Evolutionary conservation across 1,284 basidiomycete genomes (phyloP), one percentile per base, ranked within the genome.

Genomic region (Boletus smithii): DNA sequence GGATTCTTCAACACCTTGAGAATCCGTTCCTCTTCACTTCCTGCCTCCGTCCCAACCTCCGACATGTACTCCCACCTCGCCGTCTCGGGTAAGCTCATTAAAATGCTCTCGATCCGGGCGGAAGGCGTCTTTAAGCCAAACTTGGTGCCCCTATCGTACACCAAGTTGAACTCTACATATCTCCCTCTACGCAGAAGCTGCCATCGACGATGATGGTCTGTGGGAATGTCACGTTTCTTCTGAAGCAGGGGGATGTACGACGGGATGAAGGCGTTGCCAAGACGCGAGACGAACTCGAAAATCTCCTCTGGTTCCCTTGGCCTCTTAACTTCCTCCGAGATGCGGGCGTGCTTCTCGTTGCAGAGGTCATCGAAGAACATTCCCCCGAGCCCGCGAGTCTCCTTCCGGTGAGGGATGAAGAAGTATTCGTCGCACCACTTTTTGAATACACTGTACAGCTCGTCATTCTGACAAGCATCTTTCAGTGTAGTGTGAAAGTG

Each of bases 361-460:
- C 73, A 81, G 48, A 97, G 79, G 67, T 97, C 92, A 69, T 99
- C 95, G 65, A 97, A 97, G 75, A 99, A 99, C 53, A 99, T 76
- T 1, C 97, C 97, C 18, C 97, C 97, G 32, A 99, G 72, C 3
- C 97, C 97, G 20, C 95, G 83, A 1, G 82, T 72, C 71, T 99
- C 95, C 26, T 75, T 71, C n/a, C 95, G 84, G 65, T 99, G 95
- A n/a, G 89, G 77, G 59, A 98, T 86, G 71, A 76, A 87, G 69
- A 99, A 99, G 74, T 99, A 99, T 64, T 91, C 84, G 72, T 99
- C 97, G 73, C 95, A 98, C 93, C 94, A 98, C 57, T 80, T 78
- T 69, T 99, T 99, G 80, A 95, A 94, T 1, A 75, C 70, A 4
- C 81, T 79, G 71, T 93, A 92, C 51, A 95, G 79, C 23, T 73